phyloP scores from a whole-genome alignment of 352 stramenopile species.

The Globisporangium sylvaticum region DNA sequence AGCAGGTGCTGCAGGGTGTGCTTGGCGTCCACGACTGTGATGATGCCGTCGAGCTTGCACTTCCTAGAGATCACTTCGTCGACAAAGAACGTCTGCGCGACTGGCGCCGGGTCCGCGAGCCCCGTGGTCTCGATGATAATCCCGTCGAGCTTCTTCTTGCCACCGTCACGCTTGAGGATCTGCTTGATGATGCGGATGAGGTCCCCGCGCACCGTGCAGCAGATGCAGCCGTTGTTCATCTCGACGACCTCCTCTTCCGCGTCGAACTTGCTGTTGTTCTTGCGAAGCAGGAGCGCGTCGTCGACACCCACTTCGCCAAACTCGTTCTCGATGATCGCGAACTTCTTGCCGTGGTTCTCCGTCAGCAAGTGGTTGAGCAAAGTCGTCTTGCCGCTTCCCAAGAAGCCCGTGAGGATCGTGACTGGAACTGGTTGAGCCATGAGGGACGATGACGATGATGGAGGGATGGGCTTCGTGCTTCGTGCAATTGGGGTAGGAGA shows the following conservation, averaged over 20 bases:
- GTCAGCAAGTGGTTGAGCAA: slow-evolving; percentile 93
- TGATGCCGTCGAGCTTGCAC: slow-evolving; percentile 90
- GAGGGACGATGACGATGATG: neutral
- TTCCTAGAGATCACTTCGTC: slow-evolving; percentile 77
- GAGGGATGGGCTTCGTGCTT: too few species aligned
- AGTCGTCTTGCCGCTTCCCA: slow-evolving; percentile 93
- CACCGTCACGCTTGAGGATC: slow-evolving; percentile 53
- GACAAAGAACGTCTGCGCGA: slow-evolving; percentile 93
- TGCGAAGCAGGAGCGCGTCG: slow-evolving; percentile 78
- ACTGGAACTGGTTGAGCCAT: slow-evolving; percentile 44
- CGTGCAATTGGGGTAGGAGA: too few species aligned
- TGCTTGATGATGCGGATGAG: slow-evolving; percentile 40
- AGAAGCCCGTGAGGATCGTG: slow-evolving; percentile 91
- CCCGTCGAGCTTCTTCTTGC: slow-evolving; percentile 49
- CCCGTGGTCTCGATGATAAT: slow-evolving; percentile 91
- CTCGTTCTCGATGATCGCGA: slow-evolving; percentile 97
- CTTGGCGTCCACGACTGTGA: slow-evolving; percentile 95
- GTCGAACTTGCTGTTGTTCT: slow-evolving; percentile 40
- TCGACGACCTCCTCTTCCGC: slow-evolving; percentile 80
- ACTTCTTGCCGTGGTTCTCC: slow-evolving; percentile 86
- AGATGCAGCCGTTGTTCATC: slow-evolving; percentile 96
- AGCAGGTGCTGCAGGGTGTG: slow-evolving; percentile 84
- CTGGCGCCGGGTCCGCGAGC: slow-evolving; percentile 83
- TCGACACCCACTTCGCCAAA: slow-evolving; percentile 93
- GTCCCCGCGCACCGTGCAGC: slow-evolving; percentile 93